These are phyloP conservation scores for Verticillium tricorpus DNA, from an alignment of 2,329 filamentous ascomycete species.

Conservation along the genomic window DNA sequence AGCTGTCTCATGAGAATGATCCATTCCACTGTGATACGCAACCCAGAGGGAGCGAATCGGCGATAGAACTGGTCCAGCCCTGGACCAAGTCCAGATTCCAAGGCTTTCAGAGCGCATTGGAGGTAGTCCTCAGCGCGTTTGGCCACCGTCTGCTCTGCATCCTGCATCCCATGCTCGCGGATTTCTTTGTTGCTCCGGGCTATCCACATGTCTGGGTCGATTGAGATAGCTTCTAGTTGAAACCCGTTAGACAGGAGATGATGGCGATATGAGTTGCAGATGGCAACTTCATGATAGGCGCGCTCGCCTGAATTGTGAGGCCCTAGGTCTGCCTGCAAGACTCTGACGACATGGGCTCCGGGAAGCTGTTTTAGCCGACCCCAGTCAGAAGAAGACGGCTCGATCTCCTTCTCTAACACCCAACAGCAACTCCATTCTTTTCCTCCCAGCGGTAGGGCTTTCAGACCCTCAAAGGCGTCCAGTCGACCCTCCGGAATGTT, in stretches of 20 bases:
- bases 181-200: background rate
- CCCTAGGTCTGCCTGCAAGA: background rate
- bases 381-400: background rate
- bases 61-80: background rate
- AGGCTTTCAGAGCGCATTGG: background rate
- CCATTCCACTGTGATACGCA: background rate
- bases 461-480: background rate
- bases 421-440: background rate
- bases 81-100: background rate
- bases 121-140: background rate
- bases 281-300: background rate
- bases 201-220: background rate
- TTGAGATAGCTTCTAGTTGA: background rate
- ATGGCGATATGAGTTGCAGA: background rate
- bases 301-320: background rate
- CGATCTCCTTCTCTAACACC: background rate
- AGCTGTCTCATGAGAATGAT: background rate
- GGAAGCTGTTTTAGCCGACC: background rate
- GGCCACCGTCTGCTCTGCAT: background rate
- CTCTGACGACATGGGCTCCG: background rate
- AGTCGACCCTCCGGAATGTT: background rate
- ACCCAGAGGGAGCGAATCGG: background rate
- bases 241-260: background rate
- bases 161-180: background rate
- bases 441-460: background rate